phyloP scores from a whole-genome alignment of 2,329 filamentous ascomycete species.

The Elsinoe necatrix region DNA sequence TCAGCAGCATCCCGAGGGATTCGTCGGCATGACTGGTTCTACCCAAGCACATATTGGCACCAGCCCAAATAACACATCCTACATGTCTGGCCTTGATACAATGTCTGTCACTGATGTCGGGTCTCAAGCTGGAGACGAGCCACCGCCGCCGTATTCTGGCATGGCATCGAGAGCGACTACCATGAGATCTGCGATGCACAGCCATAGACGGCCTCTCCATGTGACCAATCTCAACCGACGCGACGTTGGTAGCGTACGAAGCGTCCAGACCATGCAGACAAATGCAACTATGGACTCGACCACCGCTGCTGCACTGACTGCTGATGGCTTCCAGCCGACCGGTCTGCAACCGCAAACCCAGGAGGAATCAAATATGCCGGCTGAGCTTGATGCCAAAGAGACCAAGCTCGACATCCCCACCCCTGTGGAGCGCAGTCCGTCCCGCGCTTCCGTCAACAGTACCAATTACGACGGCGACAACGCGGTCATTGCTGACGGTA shows the following conservation, averaged over 20 bases:
- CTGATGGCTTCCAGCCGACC: neutral
- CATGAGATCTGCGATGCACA: constrained; percentile 4
- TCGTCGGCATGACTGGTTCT: neutral
- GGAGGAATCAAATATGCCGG: constrained; percentile 1
- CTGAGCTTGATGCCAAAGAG: constrained; percentile 3
- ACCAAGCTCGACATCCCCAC: constrained; percentile 3
- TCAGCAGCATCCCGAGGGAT: neutral
- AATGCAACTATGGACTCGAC: constrained; percentile 9
- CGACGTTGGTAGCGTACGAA: constrained; percentile 4
- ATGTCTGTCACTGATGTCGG: constrained; percentile 11
- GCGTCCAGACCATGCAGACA: constrained; percentile 2
- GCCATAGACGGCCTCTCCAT: neutral
- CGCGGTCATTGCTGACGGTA: neutral
- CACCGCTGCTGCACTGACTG: neutral
- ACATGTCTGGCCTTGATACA: constrained; percentile 4
- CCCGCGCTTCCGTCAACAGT: neutral
- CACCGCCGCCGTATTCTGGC: constrained; percentile 8
- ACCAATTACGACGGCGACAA: constrained; percentile 9
- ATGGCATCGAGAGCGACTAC: neutral
- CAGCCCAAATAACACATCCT: constrained; percentile 6
- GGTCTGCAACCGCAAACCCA: neutral
- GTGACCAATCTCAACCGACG: constrained; percentile 7
- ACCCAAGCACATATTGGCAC: constrained; percentile 10
- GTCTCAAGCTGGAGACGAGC: constrained; percentile 9
- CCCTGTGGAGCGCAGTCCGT: neutral